phyloP scores from a whole-genome alignment of 1,139 yeast species.

The Sugiyamaella sp. region DNA sequence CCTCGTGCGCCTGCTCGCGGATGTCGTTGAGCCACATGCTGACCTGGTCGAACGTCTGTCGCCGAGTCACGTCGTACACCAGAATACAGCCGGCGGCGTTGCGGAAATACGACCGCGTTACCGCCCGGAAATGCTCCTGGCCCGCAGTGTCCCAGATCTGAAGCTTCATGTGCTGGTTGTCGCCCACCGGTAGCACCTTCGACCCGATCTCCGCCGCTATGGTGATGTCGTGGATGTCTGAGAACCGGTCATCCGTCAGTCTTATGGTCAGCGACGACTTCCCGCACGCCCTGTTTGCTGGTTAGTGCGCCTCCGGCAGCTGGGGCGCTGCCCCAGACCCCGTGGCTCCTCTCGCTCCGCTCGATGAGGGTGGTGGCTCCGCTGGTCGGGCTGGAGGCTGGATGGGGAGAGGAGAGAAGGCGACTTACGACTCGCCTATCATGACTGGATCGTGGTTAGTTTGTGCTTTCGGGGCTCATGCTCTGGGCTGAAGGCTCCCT shows the following conservation, averaged over 20 bases:
- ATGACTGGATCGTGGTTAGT: conserved; percentile 26
- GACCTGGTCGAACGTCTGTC: conserved; percentile 48
- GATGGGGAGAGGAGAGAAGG: neutral
- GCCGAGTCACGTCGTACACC: conserved; percentile 87
- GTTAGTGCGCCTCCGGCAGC: neutral
- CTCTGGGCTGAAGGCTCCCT: too few species aligned
- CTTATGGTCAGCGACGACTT: conserved; percentile 44
- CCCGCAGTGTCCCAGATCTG: conserved; percentile 79
- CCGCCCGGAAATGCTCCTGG: conserved; percentile 92
- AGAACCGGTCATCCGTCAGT: conserved; percentile 43
- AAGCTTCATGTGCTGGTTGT: conserved; percentile 30
- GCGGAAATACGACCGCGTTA: conserved; percentile 81
- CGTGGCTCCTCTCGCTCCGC: neutral
- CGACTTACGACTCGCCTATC: conserved; percentile 36
- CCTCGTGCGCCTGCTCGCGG: conserved; percentile 72
- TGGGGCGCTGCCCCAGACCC: neutral
- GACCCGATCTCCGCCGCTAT: conserved; percentile 47
- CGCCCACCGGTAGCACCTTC: conserved; percentile 41
- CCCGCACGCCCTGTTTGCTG: conserved; percentile 40
- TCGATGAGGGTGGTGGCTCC: neutral
- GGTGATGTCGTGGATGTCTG: conserved; percentile 43
- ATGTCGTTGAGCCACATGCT: conserved; percentile 59
- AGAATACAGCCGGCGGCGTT: conserved; percentile 81
- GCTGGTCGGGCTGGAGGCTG: neutral
- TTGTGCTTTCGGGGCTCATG: neutral